Evolutionary conservation across 345 rosid species (phyloP).

Genomic region (Aurinia saxatilis): DNA sequence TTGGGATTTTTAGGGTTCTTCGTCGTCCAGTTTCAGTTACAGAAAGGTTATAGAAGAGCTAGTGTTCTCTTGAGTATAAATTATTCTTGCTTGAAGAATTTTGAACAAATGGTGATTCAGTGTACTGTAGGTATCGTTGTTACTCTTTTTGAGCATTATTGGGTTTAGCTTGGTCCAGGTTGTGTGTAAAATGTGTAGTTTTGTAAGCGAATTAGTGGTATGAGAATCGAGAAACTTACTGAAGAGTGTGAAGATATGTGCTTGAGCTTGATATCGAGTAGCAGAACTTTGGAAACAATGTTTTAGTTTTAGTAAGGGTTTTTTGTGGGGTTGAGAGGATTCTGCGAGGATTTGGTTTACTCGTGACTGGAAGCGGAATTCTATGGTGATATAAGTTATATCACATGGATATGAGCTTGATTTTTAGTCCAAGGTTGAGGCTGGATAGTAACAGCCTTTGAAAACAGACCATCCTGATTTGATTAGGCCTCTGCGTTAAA

Average conservation of each 20-base stretch:
- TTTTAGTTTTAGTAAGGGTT: neutral
- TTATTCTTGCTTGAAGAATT: neutral
- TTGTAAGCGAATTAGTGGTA: neutral
- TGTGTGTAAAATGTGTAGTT: neutral
- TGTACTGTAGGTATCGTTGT: too few species aligned
- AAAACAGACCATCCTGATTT: neutral
- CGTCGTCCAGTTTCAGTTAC: neutral
- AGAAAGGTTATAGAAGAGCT: neutral
- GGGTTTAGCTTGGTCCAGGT: neutral
- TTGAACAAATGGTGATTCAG: too few species aligned
- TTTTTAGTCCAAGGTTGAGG: neutral
- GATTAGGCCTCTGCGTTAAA: too few species aligned
- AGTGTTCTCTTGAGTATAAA: neutral
- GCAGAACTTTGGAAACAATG: neutral
- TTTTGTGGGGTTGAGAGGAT: neutral
- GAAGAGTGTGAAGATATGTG: neutral
- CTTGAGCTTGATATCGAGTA: neutral
- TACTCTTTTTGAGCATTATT: too few species aligned
- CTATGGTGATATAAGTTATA: neutral
- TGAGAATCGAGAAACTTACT: neutral
- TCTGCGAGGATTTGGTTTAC: neutral
- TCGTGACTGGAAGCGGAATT: neutral
- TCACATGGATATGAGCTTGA: neutral
- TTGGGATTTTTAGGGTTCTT: slow-evolving; percentile 4
- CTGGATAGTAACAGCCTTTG: neutral